Evolutionary conservation across 257 asterid genomes (phyloP).

Genomic region (Solanum sejunctum): DNA sequence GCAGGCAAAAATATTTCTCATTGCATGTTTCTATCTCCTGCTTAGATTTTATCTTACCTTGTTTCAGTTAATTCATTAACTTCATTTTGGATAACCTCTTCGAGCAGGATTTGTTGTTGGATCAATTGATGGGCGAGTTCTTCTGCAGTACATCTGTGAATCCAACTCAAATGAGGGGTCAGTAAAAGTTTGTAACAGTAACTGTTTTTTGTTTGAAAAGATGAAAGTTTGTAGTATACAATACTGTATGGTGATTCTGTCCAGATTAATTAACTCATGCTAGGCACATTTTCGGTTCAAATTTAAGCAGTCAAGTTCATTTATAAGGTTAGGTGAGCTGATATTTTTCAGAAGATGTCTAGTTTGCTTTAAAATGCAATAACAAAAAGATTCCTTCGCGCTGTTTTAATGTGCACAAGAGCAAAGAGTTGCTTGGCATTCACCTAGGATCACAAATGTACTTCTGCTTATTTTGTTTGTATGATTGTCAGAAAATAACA

Average conservation of each 20-base stretch:
- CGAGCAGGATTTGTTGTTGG: constrained; percentile 71
- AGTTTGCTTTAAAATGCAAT: not conserved
- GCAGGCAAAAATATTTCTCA: not conserved
- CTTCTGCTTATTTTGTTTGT: not conserved
- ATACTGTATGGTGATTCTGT: not conserved
- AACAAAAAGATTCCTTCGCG: not conserved
- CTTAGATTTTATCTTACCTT: not conserved
- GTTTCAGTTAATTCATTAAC: not conserved
- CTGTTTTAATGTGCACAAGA: not conserved
- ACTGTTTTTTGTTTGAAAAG: not conserved
- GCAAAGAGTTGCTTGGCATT: not conserved
- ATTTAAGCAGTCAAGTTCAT: not conserved
- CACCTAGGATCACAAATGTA: not conserved
- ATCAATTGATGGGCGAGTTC: constrained; percentile 76
- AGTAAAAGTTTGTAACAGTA: constrained; percentile 14
- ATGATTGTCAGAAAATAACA: not conserved
- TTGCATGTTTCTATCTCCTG: not conserved
- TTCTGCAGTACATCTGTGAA: constrained; percentile 39
- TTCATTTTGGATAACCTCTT: not conserved
- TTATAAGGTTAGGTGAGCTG: not conserved
- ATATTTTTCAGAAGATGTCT: not conserved
- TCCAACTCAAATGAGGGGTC: constrained; percentile 53
- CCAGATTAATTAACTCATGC: not conserved
- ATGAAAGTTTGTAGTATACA: not conserved
- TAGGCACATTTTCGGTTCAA: not conserved